phyloP scores from a whole-genome alignment of 208 protist genomes.

The Novymonas esmeraldas region DNA sequence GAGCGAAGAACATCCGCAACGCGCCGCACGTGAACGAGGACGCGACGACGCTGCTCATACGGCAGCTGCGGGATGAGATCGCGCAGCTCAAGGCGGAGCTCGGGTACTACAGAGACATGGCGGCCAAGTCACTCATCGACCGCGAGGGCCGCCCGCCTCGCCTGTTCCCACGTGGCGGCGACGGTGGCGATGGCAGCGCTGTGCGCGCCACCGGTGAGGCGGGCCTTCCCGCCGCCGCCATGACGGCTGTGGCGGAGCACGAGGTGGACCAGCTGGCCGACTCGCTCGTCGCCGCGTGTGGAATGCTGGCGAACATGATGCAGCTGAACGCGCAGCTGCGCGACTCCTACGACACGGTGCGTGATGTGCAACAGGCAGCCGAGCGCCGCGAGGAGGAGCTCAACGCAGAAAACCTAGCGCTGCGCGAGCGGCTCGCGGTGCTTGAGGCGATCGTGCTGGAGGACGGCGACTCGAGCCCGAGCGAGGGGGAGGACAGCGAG shows the following conservation, averaged over 20 bases:
- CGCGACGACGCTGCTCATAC: slow-evolving; percentile 62
- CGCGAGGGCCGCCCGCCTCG: background rate
- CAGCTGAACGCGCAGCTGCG: slow-evolving; percentile 79
- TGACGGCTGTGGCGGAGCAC: background rate
- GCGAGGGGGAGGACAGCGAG: background rate
- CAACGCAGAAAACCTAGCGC: slow-evolving; percentile 84
- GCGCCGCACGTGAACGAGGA: slow-evolving; percentile 87
- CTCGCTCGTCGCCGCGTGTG: slow-evolving; percentile 73
- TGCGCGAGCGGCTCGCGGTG: slow-evolving; percentile 85
- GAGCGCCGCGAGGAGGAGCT: slow-evolving; percentile 72
- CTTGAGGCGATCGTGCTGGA: slow-evolving; percentile 86
- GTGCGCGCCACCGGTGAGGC: background rate
- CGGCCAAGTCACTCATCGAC: slow-evolving; percentile 24
- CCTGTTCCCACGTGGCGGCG: slow-evolving; percentile 12
- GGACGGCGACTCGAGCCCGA: slow-evolving; percentile 33
- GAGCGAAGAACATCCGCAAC: slow-evolving; percentile 90
- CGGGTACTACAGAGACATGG: slow-evolving; percentile 64
- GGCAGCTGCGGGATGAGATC: slow-evolving; percentile 74
- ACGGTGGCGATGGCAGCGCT: background rate
- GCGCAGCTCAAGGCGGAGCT: slow-evolving; percentile 81
- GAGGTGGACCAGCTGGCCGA: slow-evolving; percentile 66
- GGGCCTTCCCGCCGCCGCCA: background rate
- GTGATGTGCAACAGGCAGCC: slow-evolving; percentile 37
- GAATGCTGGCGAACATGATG: slow-evolving; percentile 80
- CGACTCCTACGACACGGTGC: slow-evolving; percentile 67